Evolutionary conservation across 1,139 yeast genomes (phyloP).

Genomic region (Pichia sp.): DNA sequence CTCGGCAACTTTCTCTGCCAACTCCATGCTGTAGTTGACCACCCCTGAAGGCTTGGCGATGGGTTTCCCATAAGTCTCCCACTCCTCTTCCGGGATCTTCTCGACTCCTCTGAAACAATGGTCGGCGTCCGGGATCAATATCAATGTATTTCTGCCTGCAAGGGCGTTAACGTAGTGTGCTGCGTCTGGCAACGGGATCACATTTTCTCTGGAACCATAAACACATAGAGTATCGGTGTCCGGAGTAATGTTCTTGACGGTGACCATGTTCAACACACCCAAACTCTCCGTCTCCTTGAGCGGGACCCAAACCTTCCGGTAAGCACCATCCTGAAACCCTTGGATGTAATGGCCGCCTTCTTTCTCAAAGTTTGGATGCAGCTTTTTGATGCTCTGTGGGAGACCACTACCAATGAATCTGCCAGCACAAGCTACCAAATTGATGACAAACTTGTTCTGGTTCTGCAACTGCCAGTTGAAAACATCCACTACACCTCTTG

Average conservation of each 20-base stretch:
- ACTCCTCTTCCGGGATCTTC: constrained; percentile 33
- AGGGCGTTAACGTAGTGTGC: constrained; percentile 48
- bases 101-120: constrained; percentile 68
- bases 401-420: constrained; percentile 46
- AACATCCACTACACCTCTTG: constrained; percentile 78
- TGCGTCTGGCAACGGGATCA: constrained; percentile 64
- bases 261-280: constrained; percentile 46
- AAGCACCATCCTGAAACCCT: constrained; percentile 50
- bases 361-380: constrained; percentile 33
- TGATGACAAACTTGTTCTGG: constrained; percentile 41
- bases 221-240: constrained; percentile 58
- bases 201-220: constrained; percentile 64
- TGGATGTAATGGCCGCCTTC: constrained; percentile 37
- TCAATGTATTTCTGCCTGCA: constrained; percentile 55
- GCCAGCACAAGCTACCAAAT: constrained; percentile 61
- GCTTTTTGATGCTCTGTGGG: constrained; percentile 27
- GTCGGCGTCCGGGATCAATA: constrained; percentile 64
- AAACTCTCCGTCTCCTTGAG: constrained; percentile 51
- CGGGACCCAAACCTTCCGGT: constrained; percentile 38
- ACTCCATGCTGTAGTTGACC: constrained; percentile 57
- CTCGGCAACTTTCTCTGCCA: constrained; percentile 47
- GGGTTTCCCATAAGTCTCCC: constrained; percentile 38
- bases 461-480: constrained; percentile 55
- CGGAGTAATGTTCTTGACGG: constrained; percentile 40
- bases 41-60: constrained; percentile 38